phyloP scores from a whole-genome alignment of 2,329 filamentous ascomycete species.

The Epichloe festucae region DNA sequence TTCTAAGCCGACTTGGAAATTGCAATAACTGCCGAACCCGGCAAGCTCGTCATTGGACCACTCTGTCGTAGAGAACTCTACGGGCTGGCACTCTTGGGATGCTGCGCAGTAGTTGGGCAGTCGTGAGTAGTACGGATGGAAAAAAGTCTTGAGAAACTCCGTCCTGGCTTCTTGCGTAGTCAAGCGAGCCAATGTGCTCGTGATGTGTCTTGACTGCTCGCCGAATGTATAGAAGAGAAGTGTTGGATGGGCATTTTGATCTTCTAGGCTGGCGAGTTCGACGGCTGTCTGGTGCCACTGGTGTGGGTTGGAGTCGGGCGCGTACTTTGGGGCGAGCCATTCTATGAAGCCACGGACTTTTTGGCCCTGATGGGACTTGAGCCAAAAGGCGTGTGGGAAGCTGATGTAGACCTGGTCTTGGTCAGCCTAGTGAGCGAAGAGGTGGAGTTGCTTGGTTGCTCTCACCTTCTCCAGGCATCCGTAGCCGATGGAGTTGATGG shows the following conservation, averaged over 20 bases:
- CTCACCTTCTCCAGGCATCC: slow-evolving; percentile 57
- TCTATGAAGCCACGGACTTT: slow-evolving; percentile 56
- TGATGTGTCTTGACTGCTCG: slow-evolving; percentile 43
- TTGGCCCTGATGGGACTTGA: slow-evolving; percentile 16
- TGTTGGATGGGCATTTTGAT: slow-evolving; percentile 54
- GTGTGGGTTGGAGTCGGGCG: slow-evolving; percentile 43
- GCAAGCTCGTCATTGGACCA: slow-evolving; percentile 72
- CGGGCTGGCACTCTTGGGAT: slow-evolving; percentile 47
- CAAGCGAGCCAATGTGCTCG: slow-evolving; percentile 28
- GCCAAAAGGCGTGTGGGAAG: slow-evolving; percentile 69
- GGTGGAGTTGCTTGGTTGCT: not conserved
- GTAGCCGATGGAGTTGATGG: slow-evolving; percentile 54
- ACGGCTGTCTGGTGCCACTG: slow-evolving; percentile 66
- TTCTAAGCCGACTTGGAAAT: slow-evolving; percentile 67
- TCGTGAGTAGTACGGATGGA: slow-evolving; percentile 64
- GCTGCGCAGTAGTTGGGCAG: slow-evolving; percentile 52
- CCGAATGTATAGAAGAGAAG: slow-evolving; percentile 75
- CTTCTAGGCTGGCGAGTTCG: slow-evolving; percentile 57
- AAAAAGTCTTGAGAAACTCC: slow-evolving; percentile 48
- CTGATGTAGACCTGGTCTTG: slow-evolving; percentile 41
- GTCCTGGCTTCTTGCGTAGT: slow-evolving; percentile 34
- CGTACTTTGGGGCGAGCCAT: slow-evolving; percentile 62
- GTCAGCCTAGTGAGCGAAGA: not conserved
- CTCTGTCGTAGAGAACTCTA: slow-evolving; percentile 52
- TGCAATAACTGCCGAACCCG: slow-evolving; percentile 71